Evolutionary conservation across 371 early-diverging fungal species (phyloP).

Genomic region (Mucor mucedo): DNA sequence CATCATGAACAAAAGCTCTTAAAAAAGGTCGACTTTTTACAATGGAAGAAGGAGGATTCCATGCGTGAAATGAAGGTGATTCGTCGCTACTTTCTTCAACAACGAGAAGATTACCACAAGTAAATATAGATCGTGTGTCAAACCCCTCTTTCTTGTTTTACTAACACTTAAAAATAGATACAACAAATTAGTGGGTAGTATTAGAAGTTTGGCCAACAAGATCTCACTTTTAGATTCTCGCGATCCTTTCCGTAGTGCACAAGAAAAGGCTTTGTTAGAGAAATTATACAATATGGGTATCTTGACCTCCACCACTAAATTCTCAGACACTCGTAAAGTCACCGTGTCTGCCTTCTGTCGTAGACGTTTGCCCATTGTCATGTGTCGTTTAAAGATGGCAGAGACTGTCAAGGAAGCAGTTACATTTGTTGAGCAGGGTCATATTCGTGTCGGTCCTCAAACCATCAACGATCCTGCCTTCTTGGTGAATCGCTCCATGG

Average conservation of each 20-base stretch:
- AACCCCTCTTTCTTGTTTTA: not conserved
- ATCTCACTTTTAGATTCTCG: conserved; percentile 90
- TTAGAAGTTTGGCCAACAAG: conserved; percentile 87
- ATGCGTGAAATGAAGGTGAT: conserved; percentile 92
- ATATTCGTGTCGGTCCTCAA: conserved; percentile 95
- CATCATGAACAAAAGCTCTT: conserved; percentile 98
- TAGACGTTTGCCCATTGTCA: conserved; percentile 92
- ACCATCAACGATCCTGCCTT: conserved; percentile 93
- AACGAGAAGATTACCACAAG: conserved; percentile 96
- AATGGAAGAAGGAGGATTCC: conserved; percentile 95
- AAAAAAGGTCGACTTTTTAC: conserved; percentile 97
- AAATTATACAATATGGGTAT: conserved; percentile 94
- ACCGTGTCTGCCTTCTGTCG: conserved; percentile 94
- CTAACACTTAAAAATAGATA: conserved; percentile 62
- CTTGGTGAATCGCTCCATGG: conserved; percentile 89
- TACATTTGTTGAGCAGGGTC: conserved; percentile 97
- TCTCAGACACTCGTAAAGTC: conserved; percentile 90
- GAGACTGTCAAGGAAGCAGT: conserved; percentile 95
- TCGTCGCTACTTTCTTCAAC: conserved; percentile 89
- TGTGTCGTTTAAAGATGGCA: conserved; percentile 97
- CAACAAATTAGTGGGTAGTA: conserved; percentile 88
- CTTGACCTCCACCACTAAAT: conserved; percentile 81
- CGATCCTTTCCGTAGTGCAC: conserved; percentile 83
- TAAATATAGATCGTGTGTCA: conserved; percentile 36
- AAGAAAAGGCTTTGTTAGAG: conserved; percentile 85